Evolutionary conservation across 306 rosid species (phyloP).

Genomic region (Hippophae rhamnoides): DNA sequence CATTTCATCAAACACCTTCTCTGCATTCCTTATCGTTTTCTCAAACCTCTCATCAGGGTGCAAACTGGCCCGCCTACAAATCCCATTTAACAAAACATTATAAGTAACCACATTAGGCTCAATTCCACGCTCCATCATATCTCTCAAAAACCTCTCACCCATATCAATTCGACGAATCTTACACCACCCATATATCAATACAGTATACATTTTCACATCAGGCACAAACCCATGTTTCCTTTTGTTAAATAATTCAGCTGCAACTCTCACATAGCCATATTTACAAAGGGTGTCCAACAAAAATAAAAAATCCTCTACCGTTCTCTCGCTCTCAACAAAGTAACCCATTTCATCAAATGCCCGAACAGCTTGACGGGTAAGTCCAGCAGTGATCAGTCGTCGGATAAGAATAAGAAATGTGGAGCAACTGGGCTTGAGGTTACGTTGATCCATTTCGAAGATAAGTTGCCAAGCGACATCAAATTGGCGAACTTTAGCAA

Average conservation of each 20-base stretch:
- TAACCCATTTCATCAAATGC: constrained; percentile 55
- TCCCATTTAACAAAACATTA: constrained; percentile 71
- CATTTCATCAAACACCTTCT: constrained; percentile 75
- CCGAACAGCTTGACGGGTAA: constrained; percentile 77
- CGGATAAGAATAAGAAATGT: constrained; percentile 57
- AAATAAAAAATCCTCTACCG: constrained; percentile 32
- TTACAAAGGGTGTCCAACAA: constrained; percentile 74
- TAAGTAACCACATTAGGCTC: constrained; percentile 79
- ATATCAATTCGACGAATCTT: constrained; percentile 46
- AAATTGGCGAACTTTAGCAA: constrained; percentile 71
- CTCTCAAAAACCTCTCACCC: constrained; percentile 44
- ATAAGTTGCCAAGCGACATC: constrained; percentile 79
- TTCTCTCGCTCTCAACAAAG: constrained; percentile 21
- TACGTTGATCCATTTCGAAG: constrained; percentile 49
- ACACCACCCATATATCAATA: constrained; percentile 84
- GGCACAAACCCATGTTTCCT: constrained; percentile 29
- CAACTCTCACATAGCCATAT: constrained; percentile 61
- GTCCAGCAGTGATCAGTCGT: constrained; percentile 55
- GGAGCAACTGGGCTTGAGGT: constrained; percentile 27
- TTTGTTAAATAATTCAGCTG: constrained; percentile 51
- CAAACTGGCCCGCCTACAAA: constrained; percentile 69
- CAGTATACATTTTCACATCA: constrained; percentile 53
- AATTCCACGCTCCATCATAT: constrained; percentile 52
- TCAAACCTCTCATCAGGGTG: constrained; percentile 84
- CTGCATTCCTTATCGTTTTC: constrained; percentile 56